Conservation (phyloP, 352 stramenopile genomes). For the Plasmopara halstedii region DNA sequence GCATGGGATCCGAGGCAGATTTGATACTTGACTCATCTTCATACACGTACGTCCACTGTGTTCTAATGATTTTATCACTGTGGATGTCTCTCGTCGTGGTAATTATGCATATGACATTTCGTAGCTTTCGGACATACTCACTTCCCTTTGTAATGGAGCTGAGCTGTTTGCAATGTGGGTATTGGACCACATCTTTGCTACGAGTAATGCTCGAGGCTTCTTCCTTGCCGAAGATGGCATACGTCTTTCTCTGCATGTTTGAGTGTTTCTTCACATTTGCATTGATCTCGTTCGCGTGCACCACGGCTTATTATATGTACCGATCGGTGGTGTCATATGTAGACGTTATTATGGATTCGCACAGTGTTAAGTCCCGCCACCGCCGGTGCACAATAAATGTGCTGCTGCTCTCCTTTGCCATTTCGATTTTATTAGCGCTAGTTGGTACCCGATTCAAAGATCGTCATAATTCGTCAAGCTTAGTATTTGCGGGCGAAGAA, state of each 20-base stretch:
- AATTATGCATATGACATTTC: slow-evolving; percentile 66
- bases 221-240: slow-evolving; percentile 34
- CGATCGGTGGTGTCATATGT: slow-evolving; percentile 69
- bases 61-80: slow-evolving; percentile 66
- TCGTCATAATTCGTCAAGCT: slow-evolving; percentile 8
- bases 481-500: slow-evolving; percentile 20
- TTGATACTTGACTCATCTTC: slow-evolving; percentile 3
- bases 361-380: slow-evolving; percentile 52
- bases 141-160: slow-evolving; percentile 60
- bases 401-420: slow-evolving; percentile 50
- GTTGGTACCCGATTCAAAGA: slow-evolving; percentile 37
- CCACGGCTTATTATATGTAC: slow-evolving; percentile 78
- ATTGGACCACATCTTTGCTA: slow-evolving; percentile 61
- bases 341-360: slow-evolving; percentile 59
- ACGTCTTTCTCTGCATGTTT: slow-evolving; percentile 58
- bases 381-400: slow-evolving; percentile 60
- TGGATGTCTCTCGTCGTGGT: slow-evolving; percentile 75
- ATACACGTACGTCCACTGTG: slow-evolving; percentile 59
- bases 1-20: slow-evolving; percentile 17
- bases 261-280: slow-evolving; percentile 77
- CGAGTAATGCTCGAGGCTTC: slow-evolving; percentile 47
- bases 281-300: slow-evolving; percentile 72
- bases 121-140: slow-evolving; percentile 67
- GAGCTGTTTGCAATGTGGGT: slow-evolving; percentile 58
- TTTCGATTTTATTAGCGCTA: slow-evolving; percentile 49